phyloP scores from a whole-genome alignment of 352 stramenopile genomes.

The Bremia lactucae region DNA sequence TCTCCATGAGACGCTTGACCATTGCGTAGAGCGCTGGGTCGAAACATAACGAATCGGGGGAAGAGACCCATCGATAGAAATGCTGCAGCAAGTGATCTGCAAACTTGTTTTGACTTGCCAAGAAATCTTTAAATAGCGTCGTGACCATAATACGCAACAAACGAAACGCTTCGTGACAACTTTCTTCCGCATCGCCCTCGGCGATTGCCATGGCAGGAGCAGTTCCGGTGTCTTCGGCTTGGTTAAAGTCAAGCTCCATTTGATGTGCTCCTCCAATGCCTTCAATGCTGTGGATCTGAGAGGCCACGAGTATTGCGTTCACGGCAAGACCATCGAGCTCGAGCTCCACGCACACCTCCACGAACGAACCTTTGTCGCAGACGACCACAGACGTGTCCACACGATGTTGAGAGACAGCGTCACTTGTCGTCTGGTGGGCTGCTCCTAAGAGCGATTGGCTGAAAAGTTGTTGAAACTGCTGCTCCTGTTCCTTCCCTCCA shows the following conservation, averaged over 20 bases:
- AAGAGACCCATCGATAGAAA: slow-evolving; percentile 92
- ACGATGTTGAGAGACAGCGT: slow-evolving; percentile 18
- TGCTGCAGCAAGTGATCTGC: slow-evolving; percentile 94
- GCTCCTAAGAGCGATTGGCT: slow-evolving; percentile 30
- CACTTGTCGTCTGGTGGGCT: slow-evolving; percentile 9
- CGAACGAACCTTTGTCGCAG: slow-evolving; percentile 87
- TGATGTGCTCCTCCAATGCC: slow-evolving; percentile 44
- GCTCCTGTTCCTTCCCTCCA: slow-evolving; percentile 75
- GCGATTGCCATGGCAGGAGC: slow-evolving; percentile 9
- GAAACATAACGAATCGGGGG: slow-evolving; percentile 85
- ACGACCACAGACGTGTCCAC: slow-evolving; percentile 66
- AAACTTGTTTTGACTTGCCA: slow-evolving; percentile 82
- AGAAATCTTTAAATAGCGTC: slow-evolving; percentile 90
- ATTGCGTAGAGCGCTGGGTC: slow-evolving; percentile 91
- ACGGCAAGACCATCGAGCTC: slow-evolving; percentile 66
- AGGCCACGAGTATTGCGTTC: slow-evolving; percentile 60
- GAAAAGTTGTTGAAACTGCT: slow-evolving; percentile 74
- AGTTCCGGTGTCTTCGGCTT: slow-evolving; percentile 8
- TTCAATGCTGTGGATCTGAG: slow-evolving; percentile 68
- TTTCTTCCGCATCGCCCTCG: slow-evolving; percentile 76
- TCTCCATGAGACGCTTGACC: slow-evolving; percentile 93
- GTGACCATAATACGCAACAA: slow-evolving; percentile 88
- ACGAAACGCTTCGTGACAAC: slow-evolving; percentile 86
- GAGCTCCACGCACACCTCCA: slow-evolving; percentile 60
- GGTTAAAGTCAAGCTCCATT: slow-evolving; percentile 59